Percentiles rank a stretch among this genome's conserved stretches.
Evolutionary conservation across 1,139 yeast genomes (phyloP).

Genomic region (Pneumocystis murina): DNA sequence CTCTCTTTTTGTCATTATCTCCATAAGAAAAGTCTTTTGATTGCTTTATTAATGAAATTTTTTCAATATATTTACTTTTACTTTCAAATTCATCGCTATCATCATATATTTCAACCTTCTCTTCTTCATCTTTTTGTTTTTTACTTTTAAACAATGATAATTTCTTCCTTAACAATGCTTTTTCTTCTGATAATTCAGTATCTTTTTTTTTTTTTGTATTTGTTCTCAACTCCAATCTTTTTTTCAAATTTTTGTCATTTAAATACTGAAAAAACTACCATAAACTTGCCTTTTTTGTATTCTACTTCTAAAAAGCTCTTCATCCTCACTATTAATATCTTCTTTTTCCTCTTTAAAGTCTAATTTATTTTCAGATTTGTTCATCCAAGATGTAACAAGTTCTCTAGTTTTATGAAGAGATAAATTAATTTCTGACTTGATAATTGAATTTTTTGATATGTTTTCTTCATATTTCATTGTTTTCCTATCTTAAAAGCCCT

Average conservation of each 20-base stretch:
- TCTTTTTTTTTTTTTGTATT: neutral
- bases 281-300: neutral
- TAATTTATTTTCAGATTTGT: neutral
- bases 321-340: neutral
- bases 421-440: neutral
- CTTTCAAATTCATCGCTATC: neutral
- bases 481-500: neutral
- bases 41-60: neutral
- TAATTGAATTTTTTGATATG: neutral
- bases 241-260: neutral
- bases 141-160: neutral
- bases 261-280: neutral
- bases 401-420: neutral
- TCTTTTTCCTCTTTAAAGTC: neutral
- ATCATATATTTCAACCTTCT: neutral
- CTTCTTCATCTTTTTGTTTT: neutral
- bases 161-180: neutral
- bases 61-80: neutral
- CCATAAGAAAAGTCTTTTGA: neutral
- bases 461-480: neutral
- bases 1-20: neutral
- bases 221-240: neutral
- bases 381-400: neutral
- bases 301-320: neutral
- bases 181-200: neutral